Evolutionary conservation across 306 rosid species (phyloP).

Genomic region (Pyrus pyrifolia): DNA sequence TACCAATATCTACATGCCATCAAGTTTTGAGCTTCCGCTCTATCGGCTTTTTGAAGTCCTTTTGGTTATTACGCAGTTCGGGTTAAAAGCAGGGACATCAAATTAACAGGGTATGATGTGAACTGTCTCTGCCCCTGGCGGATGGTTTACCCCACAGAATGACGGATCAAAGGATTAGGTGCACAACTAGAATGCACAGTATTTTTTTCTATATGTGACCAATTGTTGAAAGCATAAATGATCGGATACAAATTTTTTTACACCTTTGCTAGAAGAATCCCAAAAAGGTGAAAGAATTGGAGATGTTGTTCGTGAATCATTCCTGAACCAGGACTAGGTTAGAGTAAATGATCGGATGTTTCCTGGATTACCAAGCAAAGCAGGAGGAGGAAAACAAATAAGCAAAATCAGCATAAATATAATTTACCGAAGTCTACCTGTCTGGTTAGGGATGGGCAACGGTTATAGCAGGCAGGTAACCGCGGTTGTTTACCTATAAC

Average conservation of each 20-base stretch:
- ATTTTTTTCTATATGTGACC: too few species aligned
- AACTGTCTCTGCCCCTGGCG: background rate
- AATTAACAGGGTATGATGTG: background rate
- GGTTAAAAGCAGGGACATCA: background rate
- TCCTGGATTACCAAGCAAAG: conserved; percentile 51
- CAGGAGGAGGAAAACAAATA: conserved; percentile 14
- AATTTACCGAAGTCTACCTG: background rate
- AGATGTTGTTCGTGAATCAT: conserved; percentile 98
- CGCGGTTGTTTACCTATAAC: too few species aligned
- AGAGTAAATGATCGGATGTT: conserved; percentile 86
- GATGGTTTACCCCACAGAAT: background rate
- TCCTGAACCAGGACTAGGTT: conserved; percentile 98
- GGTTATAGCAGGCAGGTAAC: too few species aligned
- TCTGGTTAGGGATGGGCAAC: background rate
- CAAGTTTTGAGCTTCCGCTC: conserved; percentile 3
- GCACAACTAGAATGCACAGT: background rate
- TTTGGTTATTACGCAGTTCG: background rate
- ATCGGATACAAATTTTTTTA: background rate
- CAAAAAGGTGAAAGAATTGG: conserved; percentile 93
- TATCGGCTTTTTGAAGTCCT: background rate
- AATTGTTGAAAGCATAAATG: too few species aligned
- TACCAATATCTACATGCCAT: background rate
- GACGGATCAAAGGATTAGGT: background rate
- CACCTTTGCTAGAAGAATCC: conserved; percentile 95
- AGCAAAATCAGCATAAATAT: conserved; percentile 6